A percentile compares a stretch with the other conserved stretches of the same genome.
These are phyloP conservation scores for Pyricularia pennisetigena DNA, from an alignment of 2,329 filamentous ascomycete genomes.

Conservation along the genomic window DNA sequence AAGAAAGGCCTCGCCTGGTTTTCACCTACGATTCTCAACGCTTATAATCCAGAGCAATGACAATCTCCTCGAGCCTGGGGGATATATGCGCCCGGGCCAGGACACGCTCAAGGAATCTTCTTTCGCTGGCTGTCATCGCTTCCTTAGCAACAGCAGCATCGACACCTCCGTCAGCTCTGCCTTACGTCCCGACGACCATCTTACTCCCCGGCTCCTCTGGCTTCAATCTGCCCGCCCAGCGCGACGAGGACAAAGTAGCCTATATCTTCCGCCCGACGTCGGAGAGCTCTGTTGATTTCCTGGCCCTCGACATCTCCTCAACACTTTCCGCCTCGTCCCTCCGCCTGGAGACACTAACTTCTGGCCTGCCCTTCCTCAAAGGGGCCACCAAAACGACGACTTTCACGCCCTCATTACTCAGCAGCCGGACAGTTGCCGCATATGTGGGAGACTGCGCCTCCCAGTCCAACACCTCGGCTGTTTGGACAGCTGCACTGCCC, in stretches of 20 bases:
- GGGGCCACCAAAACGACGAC: constrained; percentile 35
- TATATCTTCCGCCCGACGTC: constrained; percentile 60
- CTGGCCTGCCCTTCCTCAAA: constrained; percentile 53
- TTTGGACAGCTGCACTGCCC: constrained; percentile 59
- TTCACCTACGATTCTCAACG: background rate
- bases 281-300: constrained; percentile 35
- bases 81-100: background rate
- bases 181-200: constrained; percentile 70
- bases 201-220: constrained; percentile 44
- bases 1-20: background rate
- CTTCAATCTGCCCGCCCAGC: constrained; percentile 18
- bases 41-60: background rate
- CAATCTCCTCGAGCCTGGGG: background rate
- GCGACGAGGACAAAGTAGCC: constrained; percentile 26
- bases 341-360: constrained; percentile 38
- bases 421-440: constrained; percentile 60
- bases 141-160: constrained; percentile 9
- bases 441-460: constrained; percentile 62
- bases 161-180: constrained; percentile 39
- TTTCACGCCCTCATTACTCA: constrained; percentile 59
- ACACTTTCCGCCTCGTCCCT: constrained; percentile 36
- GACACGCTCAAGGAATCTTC: background rate
- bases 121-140: background rate
- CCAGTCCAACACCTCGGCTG: constrained; percentile 30
- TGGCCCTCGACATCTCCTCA: constrained; percentile 55